Base-by-base conservation (phyloP, 225 moss, liverwort and hornwort genomes). In the Neckera pumila region DNA sequence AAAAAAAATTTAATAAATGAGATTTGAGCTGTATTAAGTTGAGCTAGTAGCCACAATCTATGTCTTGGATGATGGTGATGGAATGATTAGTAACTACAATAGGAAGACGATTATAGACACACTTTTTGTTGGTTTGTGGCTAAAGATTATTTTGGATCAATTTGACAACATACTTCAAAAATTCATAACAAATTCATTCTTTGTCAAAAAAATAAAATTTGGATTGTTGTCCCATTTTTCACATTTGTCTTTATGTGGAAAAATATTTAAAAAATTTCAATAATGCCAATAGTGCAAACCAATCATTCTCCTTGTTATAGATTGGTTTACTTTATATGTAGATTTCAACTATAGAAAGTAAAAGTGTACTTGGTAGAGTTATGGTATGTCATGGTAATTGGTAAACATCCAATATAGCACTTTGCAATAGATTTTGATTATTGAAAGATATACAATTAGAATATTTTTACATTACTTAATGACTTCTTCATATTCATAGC, bases 171-270 rank as follows among this genome's bases (percentile, higher is more conserved):
- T 0, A 26, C 10, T 26, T 26, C 43, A 72, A 43, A 14, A 43
- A 17, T 14, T 43, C 5, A 43, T 72, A 27, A 71, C 2, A 71
- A 43, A 2, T 27, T 28, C 0, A 27, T 28, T 28, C 5, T 43
- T 3, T 10, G 2, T 6, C 3, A 9, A 15, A 6, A 72, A 16
- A 9, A 34, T 3, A 31, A 7, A 63, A 31, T 14, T 62, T 17
- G 1, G 0, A 17, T 33, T 64, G 9, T 0, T 9, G 0, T 64
- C 9, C 9, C 2, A 43, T 72, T 42, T 72, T 0, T 43, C 6
- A 13, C 40, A 40, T 14, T 70, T 14, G 7, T 40, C 40, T 40
- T 70, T 2, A 14, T 8, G 1, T 13, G 3, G 5, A 14, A 67
- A 40, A 13, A 69, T 36, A 19, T 9, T 23, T 40, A 1, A 22